phyloP scores from a whole-genome alignment of 768 basidiomycete species.

The Dioszegia aurantiaca region DNA sequence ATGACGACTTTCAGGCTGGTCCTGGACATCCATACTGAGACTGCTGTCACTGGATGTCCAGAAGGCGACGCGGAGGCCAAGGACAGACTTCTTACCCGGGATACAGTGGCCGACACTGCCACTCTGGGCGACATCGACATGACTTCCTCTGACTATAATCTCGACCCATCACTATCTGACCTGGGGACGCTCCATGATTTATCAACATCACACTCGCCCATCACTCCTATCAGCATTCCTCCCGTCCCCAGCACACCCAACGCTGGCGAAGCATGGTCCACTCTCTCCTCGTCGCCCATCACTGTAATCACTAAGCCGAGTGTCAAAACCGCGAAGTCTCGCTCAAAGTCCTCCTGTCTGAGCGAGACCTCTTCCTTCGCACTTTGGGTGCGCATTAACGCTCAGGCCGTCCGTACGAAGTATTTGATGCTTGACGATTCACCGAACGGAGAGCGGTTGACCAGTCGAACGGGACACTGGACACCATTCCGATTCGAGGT shows the following conservation, averaged over 20 bases:
- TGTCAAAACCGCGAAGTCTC: conserved; percentile 84
- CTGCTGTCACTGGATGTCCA: conserved; percentile 1
- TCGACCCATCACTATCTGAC: too few relatives aligned
- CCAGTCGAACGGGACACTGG: conserved; percentile 81
- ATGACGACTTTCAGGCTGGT: conserved; percentile 37
- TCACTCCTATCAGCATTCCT: not conserved
- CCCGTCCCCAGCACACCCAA: not conserved
- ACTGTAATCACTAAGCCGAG: conserved; percentile 96
- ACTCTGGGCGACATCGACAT: not conserved
- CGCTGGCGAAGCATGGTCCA: conserved; percentile 59
- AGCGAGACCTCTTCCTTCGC: conserved; percentile 83
- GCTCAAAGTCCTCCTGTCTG: conserved; percentile 83
- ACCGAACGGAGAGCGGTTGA: conserved; percentile 15
- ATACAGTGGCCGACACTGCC: too few relatives aligned
- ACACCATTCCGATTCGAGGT: conserved; percentile 93
- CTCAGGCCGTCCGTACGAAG: conserved; percentile 93
- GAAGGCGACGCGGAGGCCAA: too few relatives aligned
- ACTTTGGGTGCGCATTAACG: conserved; percentile 93
- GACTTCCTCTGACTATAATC: not conserved
- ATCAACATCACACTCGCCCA: too few relatives aligned
- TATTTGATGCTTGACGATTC: conserved; percentile 84
- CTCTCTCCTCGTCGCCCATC: conserved; percentile 86
- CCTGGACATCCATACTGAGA: conserved; percentile 26
- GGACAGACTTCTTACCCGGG: too few relatives aligned
- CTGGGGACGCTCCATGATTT: too few relatives aligned